phyloP scores from a whole-genome alignment of 257 asterid species.

The Dorcoceras hygrometricum region DNA sequence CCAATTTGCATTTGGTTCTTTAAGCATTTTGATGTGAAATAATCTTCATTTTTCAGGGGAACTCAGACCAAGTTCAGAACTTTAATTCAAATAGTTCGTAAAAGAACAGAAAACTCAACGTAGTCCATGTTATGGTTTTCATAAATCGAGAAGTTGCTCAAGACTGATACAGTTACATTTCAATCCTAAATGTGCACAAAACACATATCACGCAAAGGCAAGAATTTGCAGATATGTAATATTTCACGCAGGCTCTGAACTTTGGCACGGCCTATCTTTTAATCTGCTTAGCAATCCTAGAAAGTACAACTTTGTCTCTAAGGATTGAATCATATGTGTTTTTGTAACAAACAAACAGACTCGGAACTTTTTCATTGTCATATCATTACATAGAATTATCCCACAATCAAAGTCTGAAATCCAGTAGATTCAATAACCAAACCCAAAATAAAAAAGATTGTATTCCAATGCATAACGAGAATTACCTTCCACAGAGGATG shows the following conservation, averaged over 20 bases:
- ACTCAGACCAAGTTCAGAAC: not conserved
- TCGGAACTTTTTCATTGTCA: not conserved
- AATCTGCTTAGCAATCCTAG: not conserved
- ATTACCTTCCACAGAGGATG: constrained; percentile 59
- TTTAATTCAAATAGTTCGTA: not conserved
- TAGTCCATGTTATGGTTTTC: not conserved
- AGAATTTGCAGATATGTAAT: too few relatives aligned
- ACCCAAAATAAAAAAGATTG: not conserved
- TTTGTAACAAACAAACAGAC: not conserved
- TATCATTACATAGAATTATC: not conserved
- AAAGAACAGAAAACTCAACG: not conserved
- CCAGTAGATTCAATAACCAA: not conserved
- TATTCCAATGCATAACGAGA: not conserved
- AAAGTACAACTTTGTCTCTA: too few relatives aligned
- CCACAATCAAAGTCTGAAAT: not conserved
- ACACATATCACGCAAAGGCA: too few relatives aligned
- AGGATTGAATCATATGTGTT: not conserved
- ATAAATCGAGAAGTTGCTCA: too few relatives aligned
- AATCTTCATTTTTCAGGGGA: not conserved
- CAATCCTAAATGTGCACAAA: not conserved
- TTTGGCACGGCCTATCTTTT: too few relatives aligned
- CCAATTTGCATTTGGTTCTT: not conserved
- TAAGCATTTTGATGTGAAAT: not conserved
- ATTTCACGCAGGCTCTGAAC: not conserved
- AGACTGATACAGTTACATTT: not conserved